phyloP scores from a whole-genome alignment of 2,329 filamentous ascomycete genomes.

The Neoascochyta sp. region DNA sequence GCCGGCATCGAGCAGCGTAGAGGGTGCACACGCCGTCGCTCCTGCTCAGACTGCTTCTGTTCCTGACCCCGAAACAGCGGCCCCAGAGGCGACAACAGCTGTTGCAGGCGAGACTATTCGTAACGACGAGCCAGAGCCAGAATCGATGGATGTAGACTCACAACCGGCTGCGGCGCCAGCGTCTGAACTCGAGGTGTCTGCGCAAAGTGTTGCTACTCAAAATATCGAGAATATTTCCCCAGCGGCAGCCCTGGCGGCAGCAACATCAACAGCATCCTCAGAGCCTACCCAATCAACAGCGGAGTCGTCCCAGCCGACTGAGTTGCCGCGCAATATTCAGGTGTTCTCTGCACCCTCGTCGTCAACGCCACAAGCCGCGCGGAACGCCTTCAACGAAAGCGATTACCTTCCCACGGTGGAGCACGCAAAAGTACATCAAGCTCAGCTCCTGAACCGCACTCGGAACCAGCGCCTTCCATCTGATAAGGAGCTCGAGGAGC shows the following conservation, averaged over 20 bases:
- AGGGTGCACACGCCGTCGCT: conserved; percentile 27
- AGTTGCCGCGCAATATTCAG: conserved; percentile 51
- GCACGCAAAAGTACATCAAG: conserved; percentile 72
- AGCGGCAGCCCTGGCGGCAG: conserved; percentile 17
- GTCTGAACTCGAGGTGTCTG: conserved; percentile 12
- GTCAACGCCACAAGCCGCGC: conserved; percentile 72
- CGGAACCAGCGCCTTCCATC: conserved; percentile 76
- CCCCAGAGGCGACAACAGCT: conserved; percentile 22
- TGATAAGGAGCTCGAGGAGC: conserved; percentile 74
- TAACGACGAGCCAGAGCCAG: conserved; percentile 21
- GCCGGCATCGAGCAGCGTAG: conserved; percentile 19
- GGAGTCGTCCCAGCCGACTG: conserved; percentile 13
- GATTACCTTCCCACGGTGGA: conserved; percentile 74
- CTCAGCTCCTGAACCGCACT: conserved; percentile 57
- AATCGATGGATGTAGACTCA: conserved; percentile 31
- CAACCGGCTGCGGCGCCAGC: conserved; percentile 11
- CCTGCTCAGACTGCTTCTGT: conserved; percentile 25
- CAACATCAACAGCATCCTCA: conserved; percentile 17
- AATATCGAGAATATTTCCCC: conserved; percentile 16
- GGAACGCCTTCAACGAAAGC: conserved; percentile 62
- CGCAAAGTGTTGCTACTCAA: conserved; percentile 13
- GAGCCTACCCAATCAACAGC: conserved; percentile 11
- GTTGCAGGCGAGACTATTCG: conserved; percentile 24
- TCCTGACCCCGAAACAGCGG: conserved; percentile 18
- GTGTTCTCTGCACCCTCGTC: conserved; percentile 76